phyloP scores from a whole-genome alignment of 2,329 filamentous ascomycete species.

The Incumbomyces delicatus region DNA sequence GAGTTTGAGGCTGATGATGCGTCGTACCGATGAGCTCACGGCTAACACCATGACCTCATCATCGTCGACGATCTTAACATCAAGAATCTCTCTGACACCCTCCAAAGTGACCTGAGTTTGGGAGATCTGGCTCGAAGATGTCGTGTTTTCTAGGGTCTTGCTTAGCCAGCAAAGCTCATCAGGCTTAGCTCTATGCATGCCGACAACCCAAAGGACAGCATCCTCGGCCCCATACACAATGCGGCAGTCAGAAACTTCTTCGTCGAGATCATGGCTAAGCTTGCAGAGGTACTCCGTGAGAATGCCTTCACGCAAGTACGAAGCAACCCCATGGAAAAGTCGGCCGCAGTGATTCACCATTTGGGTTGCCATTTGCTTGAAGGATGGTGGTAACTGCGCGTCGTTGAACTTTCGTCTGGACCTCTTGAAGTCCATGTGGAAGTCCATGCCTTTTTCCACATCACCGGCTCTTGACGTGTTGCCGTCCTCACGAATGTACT shows the following conservation, averaged over 20 bases:
- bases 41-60: conserved; percentile 11
- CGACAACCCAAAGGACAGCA: neutral
- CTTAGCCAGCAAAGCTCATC: neutral
- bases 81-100: conserved; percentile 6
- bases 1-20: neutral
- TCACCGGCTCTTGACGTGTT: conserved; percentile 38
- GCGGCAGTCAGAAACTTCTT: neutral
- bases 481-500: conserved; percentile 40
- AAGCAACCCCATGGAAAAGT: conserved; percentile 59
- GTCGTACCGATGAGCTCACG: conserved; percentile 24
- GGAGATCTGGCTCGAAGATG: neutral
- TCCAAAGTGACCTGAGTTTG: conserved; percentile 1
- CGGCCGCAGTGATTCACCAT: conserved; percentile 48
- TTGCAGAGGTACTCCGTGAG: conserved; percentile 50
- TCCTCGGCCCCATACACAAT: neutral
- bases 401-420: conserved; percentile 31
- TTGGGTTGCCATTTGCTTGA: conserved; percentile 44
- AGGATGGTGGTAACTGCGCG: conserved; percentile 37
- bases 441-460: conserved; percentile 28
- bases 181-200: neutral
- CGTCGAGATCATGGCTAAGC: conserved; percentile 26
- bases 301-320: conserved; percentile 59
- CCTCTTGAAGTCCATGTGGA: conserved; percentile 39
- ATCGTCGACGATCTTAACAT: conserved; percentile 4
- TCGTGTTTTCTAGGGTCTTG: neutral